Evolutionary conservation across 2,329 filamentous ascomycete species (phyloP), one percentile per base, ranked within the genome.

Genomic region (Neofusicoccum parvum): DNA sequence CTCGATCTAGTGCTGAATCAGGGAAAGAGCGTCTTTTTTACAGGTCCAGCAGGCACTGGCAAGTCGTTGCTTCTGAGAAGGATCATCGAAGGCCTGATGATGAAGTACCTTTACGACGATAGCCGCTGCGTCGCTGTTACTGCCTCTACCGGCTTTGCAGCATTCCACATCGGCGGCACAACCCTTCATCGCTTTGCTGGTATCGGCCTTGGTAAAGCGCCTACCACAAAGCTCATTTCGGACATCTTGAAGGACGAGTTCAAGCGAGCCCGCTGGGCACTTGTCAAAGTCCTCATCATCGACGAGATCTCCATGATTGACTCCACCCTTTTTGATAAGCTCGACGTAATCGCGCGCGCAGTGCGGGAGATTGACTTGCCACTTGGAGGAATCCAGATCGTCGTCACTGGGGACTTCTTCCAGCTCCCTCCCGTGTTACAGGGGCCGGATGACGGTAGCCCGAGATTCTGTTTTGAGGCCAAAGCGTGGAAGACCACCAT

Each of bases 271-370:
- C 59, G 59, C 12, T 62, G 59, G 62, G 3, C 39, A 0, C 70
- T 51, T 1, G 78, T 79, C 0, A 72, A 75, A 27, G 76, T 88
- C 0, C 78, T 90, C 1, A 81, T 90, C 27, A 86, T 90, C 15
- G 87, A 90, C 69, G 88, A 90, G 73, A 85, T 90, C 65, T 87
- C 83, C 67, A 90, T 90, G 88, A 80, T 89, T 0, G 85, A 87
- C 58, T 86, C 83, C 63, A 72, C 81, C 6, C 78, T 83, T 54
- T 82, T 88, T 34, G 81, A 85, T 66, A 80, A 86, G 12, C 73
- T 86, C 12, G 83, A 85, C 65, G 72, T 70, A 3, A 70, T 86
- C 2, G 80, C 82, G 76, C 84, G 85, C 66, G 72, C 68, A 27
- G 76, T 75, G 2, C 69, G 76, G 49, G 63, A 64, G 5, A 68